Conservation (phyloP, 805 yeast genomes). For the Saccharomyces jurei region DNA sequence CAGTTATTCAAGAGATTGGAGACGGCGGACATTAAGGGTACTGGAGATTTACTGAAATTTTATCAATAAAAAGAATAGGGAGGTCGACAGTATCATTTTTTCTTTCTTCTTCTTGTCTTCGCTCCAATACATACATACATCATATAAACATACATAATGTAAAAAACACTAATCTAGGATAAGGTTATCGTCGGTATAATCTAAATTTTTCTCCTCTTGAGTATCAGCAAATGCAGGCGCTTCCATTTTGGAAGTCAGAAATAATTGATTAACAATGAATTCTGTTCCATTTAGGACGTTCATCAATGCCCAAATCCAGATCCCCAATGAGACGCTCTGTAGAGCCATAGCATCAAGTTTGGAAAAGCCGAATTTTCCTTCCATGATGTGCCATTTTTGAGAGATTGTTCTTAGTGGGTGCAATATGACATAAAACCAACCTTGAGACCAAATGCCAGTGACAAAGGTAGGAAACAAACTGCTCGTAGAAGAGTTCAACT, state of each 20-base stretch:
- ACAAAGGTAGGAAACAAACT: slow-evolving; percentile 26
- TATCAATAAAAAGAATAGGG: background rate
- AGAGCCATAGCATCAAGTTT: background rate
- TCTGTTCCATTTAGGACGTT: slow-evolving; percentile 24
- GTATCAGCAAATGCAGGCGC: slow-evolving; percentile 4
- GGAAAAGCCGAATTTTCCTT: background rate
- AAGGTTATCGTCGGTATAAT: slow-evolving; percentile 1
- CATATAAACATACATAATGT: background rate
- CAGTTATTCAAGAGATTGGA: background rate
- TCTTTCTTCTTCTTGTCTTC: background rate
- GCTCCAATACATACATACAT: background rate
- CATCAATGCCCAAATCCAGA: slow-evolving; percentile 30
- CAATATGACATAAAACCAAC: slow-evolving; percentile 24
- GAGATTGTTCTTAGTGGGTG: slow-evolving; percentile 18
- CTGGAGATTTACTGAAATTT: background rate
- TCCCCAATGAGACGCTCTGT: slow-evolving; percentile 28
- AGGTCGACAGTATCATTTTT: background rate
- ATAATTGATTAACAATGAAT: slow-evolving; percentile 19
- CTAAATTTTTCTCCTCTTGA: background rate
- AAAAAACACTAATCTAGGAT: slow-evolving; percentile 4
- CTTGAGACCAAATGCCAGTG: slow-evolving; percentile 27
- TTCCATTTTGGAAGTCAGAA: slow-evolving; percentile 7
- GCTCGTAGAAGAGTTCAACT: slow-evolving; percentile 15
- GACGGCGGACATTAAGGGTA: background rate
- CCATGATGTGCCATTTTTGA: slow-evolving; percentile 1